Base-by-base conservation (phyloP, 768 basidiomycete genomes). In the Podaxis sp. region DNA sequence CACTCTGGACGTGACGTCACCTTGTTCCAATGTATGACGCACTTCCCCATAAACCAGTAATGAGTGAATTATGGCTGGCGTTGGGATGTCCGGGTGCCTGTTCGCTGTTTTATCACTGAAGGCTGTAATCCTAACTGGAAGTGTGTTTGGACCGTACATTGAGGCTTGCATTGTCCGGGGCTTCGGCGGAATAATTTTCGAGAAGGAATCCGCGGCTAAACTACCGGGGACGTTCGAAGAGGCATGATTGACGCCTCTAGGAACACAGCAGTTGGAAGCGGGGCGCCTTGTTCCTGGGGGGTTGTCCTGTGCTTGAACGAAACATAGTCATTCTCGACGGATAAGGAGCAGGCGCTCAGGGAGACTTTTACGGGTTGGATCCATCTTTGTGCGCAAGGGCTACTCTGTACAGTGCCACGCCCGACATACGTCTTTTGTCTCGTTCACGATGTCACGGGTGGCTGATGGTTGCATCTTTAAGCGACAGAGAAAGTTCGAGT, bases 261-360 rank as follows among this genome's bases (percentile, higher is more conserved):
- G 12, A 63, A 59, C 1, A 70, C 72, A 1, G 72, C 75, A 7
- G 55, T 48, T 13, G 67, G 68, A 73, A 49, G 72, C 68, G 8
- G 68, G 76, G 8, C 87, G 87, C 22, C 71, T 95, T 12, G 80
- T 95, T n/a, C 80, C 94, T 2, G 92, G 84, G 24, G 93, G 95
- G 70, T 95, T 87, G 85, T 91, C 89, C n/a, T 91, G 87, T 22
- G 89, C 88, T 0, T 76, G 94, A 64, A 87, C 90, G 58, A 82
- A 84, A 2, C 67, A 83, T 68, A 88, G 17, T 71, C 80, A 6
- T 72, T 72, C 8, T 85, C 84, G 63, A 39, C 66, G 2, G 75
- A 89, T 68, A 76, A 78, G 13, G 72, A 75, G 26, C 72, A 70
- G 4, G 82, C 84, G 17, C 8, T 33, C 75, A 79, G 33, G 76